A percentile compares a stretch with the other conserved stretches of the same genome.
Evolutionary conservation across 208 protist species (phyloP).

Genomic region (Leishmania gerbilli): DNA sequence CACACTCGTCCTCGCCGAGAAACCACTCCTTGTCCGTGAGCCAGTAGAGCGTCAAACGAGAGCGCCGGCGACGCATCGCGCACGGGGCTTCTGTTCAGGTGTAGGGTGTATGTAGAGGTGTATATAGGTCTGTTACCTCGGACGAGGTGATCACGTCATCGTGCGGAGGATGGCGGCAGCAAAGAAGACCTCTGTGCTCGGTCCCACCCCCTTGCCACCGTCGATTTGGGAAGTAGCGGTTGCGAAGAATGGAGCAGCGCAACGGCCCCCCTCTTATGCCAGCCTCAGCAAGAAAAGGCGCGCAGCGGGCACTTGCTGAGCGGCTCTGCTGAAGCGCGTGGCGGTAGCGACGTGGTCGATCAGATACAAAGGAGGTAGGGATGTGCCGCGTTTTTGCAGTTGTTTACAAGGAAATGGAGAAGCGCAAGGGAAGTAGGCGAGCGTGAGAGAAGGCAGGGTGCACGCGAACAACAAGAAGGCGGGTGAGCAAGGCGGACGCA

Average conservation of each 20-base stretch:
- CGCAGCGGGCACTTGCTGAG: background rate
- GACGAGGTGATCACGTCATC: background rate
- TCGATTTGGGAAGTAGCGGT: background rate
- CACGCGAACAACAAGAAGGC: background rate
- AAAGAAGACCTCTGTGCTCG: background rate
- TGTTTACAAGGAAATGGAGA: no score
- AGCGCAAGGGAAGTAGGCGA: background rate
- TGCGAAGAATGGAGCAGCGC: background rate
- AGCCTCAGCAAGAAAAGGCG: background rate
- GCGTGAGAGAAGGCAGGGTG: background rate
- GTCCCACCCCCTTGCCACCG: background rate
- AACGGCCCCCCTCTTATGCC: background rate
- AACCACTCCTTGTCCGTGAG: constrained; percentile 36
- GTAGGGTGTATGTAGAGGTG: background rate
- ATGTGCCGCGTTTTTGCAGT: background rate
- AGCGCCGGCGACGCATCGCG: background rate
- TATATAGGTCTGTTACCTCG: background rate
- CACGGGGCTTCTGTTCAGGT: background rate
- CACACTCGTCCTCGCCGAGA: constrained; percentile 24
- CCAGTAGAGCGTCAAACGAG: constrained; percentile 41
- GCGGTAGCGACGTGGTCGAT: background rate
- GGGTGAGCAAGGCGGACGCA: background rate
- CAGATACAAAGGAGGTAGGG: no score
- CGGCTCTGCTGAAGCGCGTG: background rate
- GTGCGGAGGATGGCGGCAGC: background rate